Conservation (phyloP, 2,329 filamentous ascomycete genomes). For the Trichoderma asperellum region DNA sequence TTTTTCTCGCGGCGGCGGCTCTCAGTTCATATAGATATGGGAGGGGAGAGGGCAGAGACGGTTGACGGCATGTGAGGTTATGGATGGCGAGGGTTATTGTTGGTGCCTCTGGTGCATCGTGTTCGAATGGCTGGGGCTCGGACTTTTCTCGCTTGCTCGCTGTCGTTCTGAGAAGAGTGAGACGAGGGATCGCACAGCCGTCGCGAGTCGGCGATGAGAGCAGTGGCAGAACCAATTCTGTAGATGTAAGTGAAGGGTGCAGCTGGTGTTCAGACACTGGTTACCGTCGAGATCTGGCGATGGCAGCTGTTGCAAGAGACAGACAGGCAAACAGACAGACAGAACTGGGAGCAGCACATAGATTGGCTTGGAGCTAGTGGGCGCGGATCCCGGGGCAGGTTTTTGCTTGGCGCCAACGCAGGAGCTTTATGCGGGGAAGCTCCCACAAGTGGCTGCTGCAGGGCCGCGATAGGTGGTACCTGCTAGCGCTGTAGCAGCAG, state of each 20-base stretch:
- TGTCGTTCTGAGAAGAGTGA: neutral
- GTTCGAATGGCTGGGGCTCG: neutral
- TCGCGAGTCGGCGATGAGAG: neutral
- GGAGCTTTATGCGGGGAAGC: constrained; percentile 30
- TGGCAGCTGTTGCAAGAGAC: neutral
- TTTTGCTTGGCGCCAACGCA: constrained; percentile 28
- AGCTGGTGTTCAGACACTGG: neutral
- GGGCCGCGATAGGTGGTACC: neutral
- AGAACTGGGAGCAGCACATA: neutral
- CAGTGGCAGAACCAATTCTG: neutral
- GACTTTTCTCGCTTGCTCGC: neutral
- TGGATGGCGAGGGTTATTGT: neutral
- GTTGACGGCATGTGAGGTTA: neutral
- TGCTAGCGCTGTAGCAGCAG: no score
- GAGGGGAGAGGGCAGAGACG: neutral
- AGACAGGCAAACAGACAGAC: neutral
- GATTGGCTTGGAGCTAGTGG: constrained; percentile 27
- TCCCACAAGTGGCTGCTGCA: constrained; percentile 15
- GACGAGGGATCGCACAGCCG: neutral
- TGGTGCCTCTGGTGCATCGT: neutral
- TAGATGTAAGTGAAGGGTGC: no score
- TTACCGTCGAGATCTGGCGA: neutral
- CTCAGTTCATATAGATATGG: neutral
- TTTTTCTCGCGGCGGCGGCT: no score
- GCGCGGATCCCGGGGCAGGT: constrained; percentile 27